Base-by-base conservation (phyloP, 2,329 filamentous ascomycete genomes). In the Diplodia corticola region DNA sequence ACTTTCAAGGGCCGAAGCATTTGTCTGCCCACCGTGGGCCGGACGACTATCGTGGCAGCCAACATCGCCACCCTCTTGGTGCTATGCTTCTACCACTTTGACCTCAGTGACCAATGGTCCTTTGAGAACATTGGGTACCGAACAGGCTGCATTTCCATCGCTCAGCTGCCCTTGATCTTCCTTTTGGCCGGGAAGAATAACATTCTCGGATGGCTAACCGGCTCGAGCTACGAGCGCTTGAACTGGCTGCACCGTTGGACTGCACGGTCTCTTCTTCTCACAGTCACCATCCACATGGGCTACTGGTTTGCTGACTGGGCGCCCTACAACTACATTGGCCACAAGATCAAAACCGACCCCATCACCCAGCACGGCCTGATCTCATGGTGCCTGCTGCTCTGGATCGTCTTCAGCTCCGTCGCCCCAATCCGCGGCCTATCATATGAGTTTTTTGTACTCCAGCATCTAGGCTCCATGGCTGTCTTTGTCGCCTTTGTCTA, bases 161-260 rank as follows among this genome's bases (percentile, higher is more conserved):
- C 80, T 10, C 85, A 87, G 69, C 69, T 87, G 3, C 85, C 85
- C 1, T 73, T 87, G n/a, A 78, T 87, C 61, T 83, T 86, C 69
- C 75, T 87, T 12, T 79, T 87, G 40, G 80, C 84, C 1, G 83
- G 83, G 10, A 85, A 85, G 73, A 81, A 83, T 66, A 87, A 86
- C 69, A 78, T 86, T 22, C 77, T 91, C n/a, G 88, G 86, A 0
- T 80, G 83, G 63, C 76, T 91, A 26, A 82, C 84, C 4, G 89
- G 89, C 12, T 82, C 84, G 10, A 87, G 88, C 68, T 87, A 91
- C 71, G 89, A 91, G 76, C 83, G 87, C 9, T 79, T 91, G 67
- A 91, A 90, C 74, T 91, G 89, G 89, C 77, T 91, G 63, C 89
- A 92, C 71, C 84, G 89, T 68, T 92, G 89, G 89, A 85, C 88